phyloP scores from a whole-genome alignment of 2,329 filamentous ascomycete genomes.

The Trichoderma sp. region DNA sequence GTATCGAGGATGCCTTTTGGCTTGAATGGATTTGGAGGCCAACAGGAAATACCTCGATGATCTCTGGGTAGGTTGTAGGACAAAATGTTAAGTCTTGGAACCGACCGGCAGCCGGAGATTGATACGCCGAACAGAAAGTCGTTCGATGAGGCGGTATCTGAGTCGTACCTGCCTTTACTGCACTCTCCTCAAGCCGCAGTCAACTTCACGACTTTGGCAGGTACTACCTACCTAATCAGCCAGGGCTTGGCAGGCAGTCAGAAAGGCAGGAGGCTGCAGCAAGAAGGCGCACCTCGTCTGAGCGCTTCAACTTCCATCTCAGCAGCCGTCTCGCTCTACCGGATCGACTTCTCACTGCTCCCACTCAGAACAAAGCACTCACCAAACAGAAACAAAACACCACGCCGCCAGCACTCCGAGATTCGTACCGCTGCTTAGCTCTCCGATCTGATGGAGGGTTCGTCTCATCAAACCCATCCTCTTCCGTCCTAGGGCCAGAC shows the following conservation, averaged over 20 bases:
- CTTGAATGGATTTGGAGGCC: neutral
- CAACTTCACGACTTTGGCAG: neutral
- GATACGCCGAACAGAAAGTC: neutral
- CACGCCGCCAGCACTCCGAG: neutral
- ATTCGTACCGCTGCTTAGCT: slow-evolving; percentile 4
- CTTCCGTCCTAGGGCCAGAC: slow-evolving; percentile 14
- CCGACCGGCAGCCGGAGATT: neutral
- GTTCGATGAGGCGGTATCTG: neutral
- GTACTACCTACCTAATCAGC: neutral
- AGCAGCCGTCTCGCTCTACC: neutral
- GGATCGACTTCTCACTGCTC: neutral
- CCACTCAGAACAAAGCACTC: neutral
- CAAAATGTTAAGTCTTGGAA: neutral
- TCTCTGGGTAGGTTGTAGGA: too few relatives aligned
- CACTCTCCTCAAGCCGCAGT: neutral
- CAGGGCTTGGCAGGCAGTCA: neutral
- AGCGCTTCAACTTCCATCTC: neutral
- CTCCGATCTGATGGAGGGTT: slow-evolving; percentile 22
- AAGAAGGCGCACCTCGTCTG: slow-evolving; percentile 7
- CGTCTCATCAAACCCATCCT: slow-evolving; percentile 12
- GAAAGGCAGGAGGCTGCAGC: slow-evolving; percentile 1
- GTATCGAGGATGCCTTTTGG: neutral
- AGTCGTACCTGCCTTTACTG: neutral
- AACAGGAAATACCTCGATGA: too few relatives aligned
- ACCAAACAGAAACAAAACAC: neutral